Evolutionary conservation across 192 early-diverging fungal genomes (phyloP), one percentile per base, ranked within the genome.

Genomic region (Piromyces sp.): DNA sequence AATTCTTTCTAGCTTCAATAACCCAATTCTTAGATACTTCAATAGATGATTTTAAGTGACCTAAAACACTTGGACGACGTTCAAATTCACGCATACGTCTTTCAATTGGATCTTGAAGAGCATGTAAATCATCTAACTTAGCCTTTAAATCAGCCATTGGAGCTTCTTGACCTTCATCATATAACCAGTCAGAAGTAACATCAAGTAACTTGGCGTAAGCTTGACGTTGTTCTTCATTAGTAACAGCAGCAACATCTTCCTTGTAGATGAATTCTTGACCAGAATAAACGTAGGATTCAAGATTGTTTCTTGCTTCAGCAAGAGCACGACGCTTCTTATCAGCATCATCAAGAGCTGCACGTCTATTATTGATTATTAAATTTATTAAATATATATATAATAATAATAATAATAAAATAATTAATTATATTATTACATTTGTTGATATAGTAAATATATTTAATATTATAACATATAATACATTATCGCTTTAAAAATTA

Each of bases 281-380:
- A 37, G 90, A 90, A 87, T 98, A 99, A 33, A 97, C 87, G 86
- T 94, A 96, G 5, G 95, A 87, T 85, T 99, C 98, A 29, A 99
- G 89, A 79, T 87, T 88, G 87, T 99, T 99, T 51, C 89, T 85
- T 29, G 96, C 95, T 84, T 93, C 94, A 86, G 95, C 95, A 38
- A 91, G 92, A 12, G 89, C 88, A 36, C 87, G 88, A 81, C 93
- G 93, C 26, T 87, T 84, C 5, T 84, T 79, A 87, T 98, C 96
- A 81, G 89, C 88, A 31, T 84, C 82, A 82, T 99, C 96, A 87
- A 99, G 87, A 80, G 84, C 85, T 30, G 85, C 84, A 51, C 93
- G 86, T 85, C 91, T 90, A 78, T 33, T 6, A 33, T 6, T 33
- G 9, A 6, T 33, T 33, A 33, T 33, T n/a, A n/a, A n/a, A n/a